phyloP scores from a whole-genome alignment of 768 basidiomycete genomes.

The Lyophyllum decastes region DNA sequence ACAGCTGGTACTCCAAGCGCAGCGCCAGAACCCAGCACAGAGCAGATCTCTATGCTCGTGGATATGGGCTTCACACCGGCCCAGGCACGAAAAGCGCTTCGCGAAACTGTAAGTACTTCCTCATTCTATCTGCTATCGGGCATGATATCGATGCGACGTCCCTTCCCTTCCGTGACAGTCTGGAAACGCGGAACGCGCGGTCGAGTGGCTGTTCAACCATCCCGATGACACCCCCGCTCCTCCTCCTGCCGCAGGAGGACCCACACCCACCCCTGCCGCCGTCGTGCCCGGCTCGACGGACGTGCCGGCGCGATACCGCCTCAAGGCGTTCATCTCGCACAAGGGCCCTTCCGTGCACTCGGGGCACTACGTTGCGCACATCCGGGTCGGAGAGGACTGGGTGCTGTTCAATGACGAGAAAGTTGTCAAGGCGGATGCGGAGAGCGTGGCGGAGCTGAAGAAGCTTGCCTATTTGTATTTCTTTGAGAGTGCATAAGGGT shows the following conservation, averaged over 20 bases:
- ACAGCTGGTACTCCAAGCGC: constrained; percentile 22
- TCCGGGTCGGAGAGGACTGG: constrained; percentile 66
- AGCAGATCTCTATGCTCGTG: constrained; percentile 69
- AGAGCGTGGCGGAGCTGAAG: constrained; percentile 81
- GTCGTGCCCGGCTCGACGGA: constrained; percentile 46
- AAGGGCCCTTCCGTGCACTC: constrained; percentile 96
- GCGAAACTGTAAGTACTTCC: constrained; percentile 67
- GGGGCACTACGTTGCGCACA: constrained; percentile 90
- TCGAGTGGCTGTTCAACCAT: constrained; percentile 96
- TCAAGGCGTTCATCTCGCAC: constrained; percentile 96
- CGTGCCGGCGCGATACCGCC: constrained; percentile 75
- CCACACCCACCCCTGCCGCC: constrained; percentile 14
- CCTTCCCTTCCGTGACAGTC: constrained; percentile 9
- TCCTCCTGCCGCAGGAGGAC: constrained; percentile 17
- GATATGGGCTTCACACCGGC: constrained; percentile 92
- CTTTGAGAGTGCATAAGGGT: constrained; percentile 68
- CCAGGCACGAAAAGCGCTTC: constrained; percentile 85
- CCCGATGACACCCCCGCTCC: constrained; percentile 81
- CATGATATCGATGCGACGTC: background rate
- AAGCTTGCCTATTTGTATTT: constrained; percentile 91
- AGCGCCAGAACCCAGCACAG: constrained; percentile 60
- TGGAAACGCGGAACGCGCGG: constrained; percentile 79
- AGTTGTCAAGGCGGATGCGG: constrained; percentile 84
- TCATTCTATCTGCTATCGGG: background rate
- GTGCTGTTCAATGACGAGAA: constrained; percentile 97